Evolutionary conservation across 306 rosid genomes (phyloP).

Genomic region (Dryas drummondii): DNA sequence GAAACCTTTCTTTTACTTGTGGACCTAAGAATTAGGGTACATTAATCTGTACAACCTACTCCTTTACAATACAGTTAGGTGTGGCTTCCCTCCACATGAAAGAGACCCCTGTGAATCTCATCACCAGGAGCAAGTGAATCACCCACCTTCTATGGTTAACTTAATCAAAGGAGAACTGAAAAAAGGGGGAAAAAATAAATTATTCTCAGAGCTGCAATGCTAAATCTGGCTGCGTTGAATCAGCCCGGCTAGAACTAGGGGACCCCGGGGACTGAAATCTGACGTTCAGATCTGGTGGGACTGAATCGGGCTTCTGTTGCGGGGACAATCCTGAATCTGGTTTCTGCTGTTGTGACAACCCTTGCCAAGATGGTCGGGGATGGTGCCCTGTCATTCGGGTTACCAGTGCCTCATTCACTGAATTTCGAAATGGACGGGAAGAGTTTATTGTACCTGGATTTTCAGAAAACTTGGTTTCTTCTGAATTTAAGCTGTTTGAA

Average conservation of each 20-base stretch:
- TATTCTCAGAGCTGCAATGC: constrained; percentile 63
- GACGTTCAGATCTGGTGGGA: constrained; percentile 62
- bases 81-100: constrained; percentile 22
- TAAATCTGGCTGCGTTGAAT: constrained; percentile 61
- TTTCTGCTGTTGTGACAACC: constrained; percentile 30
- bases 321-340: constrained; percentile 27
- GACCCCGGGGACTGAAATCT: constrained; percentile 65
- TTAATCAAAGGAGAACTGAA: constrained; percentile 27
- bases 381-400: constrained; percentile 17
- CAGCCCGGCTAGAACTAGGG: constrained; percentile 56
- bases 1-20: constrained; percentile 30
- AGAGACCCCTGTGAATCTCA: constrained; percentile 28
- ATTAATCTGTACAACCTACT: constrained; percentile 53
- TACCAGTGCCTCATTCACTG: constrained; percentile 28
- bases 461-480: constrained; percentile 32
- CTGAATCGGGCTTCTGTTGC: constrained; percentile 41
- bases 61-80: constrained; percentile 42
- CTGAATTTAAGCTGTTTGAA: constrained; percentile 28
- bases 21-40: constrained; percentile 37
- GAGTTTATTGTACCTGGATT: constrained; percentile 30
- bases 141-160: constrained; percentile 53
- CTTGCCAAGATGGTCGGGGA: constrained; percentile 35
- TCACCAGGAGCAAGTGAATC: constrained; percentile 33
- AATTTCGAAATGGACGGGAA: constrained; percentile 22
- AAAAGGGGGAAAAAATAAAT: constrained; percentile 10